Conservation (phyloP, 73 alveolate species). For the Symbiodinium pilosum region DNA sequence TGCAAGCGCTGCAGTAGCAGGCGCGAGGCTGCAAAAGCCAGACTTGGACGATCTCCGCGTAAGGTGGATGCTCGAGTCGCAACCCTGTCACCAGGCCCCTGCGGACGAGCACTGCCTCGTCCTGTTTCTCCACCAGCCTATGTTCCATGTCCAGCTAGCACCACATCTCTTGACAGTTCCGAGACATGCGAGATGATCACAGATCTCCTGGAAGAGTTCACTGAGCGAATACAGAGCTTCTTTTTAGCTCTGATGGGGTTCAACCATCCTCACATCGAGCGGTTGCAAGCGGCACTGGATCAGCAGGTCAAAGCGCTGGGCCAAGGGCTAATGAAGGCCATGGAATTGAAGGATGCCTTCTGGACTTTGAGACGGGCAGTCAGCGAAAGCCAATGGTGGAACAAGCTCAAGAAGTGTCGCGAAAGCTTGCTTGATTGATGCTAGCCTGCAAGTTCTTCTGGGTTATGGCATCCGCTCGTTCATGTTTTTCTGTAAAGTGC, state of each 20-base stretch:
- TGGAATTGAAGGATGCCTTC: background rate
- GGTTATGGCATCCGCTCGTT: background rate
- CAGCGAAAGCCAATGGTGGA: background rate
- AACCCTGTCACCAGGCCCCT: background rate
- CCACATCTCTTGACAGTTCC: background rate
- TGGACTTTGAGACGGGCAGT: background rate
- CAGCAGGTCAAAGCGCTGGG: constrained; percentile 1
- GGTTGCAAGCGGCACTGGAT: constrained; percentile 45
- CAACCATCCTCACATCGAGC: constrained; percentile 78
- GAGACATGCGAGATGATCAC: background rate
- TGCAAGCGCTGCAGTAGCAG: constrained; percentile 3
- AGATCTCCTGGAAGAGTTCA: background rate
- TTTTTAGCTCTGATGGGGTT: constrained; percentile 64
- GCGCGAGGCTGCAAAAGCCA: background rate
- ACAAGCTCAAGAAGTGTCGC: background rate
- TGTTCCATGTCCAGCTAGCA: background rate
- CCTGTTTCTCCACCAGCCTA: background rate
- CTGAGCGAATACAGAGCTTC: constrained; percentile 28
- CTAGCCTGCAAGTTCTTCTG: background rate
- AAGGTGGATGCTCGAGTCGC: background rate
- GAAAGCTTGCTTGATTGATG: background rate
- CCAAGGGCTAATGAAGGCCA: background rate
- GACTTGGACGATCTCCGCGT: background rate
- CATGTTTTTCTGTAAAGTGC: background rate
- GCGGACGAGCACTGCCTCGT: background rate